Evolutionary conservation across 805 yeast species (phyloP), one percentile per base, ranked within the genome.

Genomic region (Cyberlindnera japonica): DNA sequence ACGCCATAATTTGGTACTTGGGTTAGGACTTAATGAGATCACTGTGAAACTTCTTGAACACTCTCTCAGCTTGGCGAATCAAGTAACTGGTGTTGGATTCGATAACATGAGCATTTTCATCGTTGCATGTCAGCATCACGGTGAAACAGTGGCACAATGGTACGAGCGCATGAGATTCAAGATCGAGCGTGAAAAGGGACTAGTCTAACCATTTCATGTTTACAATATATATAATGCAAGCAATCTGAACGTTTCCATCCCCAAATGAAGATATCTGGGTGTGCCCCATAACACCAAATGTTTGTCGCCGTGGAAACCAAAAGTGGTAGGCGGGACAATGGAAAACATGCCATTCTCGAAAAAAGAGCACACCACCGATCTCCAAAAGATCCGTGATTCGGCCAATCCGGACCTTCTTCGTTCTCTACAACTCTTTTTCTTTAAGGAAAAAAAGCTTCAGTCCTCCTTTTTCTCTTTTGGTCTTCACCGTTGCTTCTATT

Each of bases 41-140:
- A 69, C 75, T 15, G 81, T 79, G 37, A 69, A 71, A 40, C 59
- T 83, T 3, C 60, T 84, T 39, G 85, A 82, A 48, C 79, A 76
- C 46, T 79, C 88, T 41, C 71, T 84, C 37, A 71, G 77, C 6
- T 76, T 79, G 74, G 90, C 91, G 1, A 76, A 81, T 49, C 79
- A 82, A 25, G 69, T 74, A 22, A 84, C 91, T 0, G 93, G 93
- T 3, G 75, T 83, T 19, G 95, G 95, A 1, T 83, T 81, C 51
- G 95, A 84, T 58, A 84, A 84, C 54, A 84, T 84, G 91, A 83
- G 90, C 0, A 65, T 82, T 15, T 71, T 81, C n/a, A 73, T 84
- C 6, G 71, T 83, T 8, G 83, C 83, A 1, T 55, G 81, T 26
- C 86, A 82, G 53, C 67, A 68, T 24, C 56, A 56, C 5, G 61